These are phyloP conservation scores for Coccinonectria pachysandricola DNA, from an alignment of 2,329 filamentous ascomycete genomes.

Conservation along the genomic window DNA sequence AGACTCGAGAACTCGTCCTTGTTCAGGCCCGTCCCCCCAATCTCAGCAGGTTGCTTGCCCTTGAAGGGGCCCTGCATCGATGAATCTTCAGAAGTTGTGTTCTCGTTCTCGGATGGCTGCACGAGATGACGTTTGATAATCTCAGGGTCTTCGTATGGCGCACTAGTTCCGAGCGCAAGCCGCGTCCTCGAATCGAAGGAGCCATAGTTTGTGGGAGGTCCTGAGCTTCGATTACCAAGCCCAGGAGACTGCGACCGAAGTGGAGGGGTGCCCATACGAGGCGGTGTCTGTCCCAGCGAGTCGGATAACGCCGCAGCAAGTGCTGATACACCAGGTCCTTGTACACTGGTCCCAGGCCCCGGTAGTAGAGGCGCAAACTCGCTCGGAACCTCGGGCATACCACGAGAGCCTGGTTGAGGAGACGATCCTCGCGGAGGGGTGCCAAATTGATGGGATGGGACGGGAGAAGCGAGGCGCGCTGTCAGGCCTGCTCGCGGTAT, in stretches of 20 bases:
- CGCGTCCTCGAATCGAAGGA: constrained; percentile 67
- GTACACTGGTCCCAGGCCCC: constrained; percentile 51
- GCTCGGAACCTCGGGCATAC: constrained; percentile 22
- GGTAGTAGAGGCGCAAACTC: constrained; percentile 50
- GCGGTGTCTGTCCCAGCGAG: constrained; percentile 59
- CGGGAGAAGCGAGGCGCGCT: constrained; percentile 49
- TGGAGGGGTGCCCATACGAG: constrained; percentile 58
- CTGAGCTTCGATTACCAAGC: constrained; percentile 30
- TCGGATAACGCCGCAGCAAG: constrained; percentile 79
- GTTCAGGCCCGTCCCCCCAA: constrained; percentile 30
- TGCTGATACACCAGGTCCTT: constrained; percentile 76
- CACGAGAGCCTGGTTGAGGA: constrained; percentile 16
- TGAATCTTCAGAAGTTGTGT: constrained; percentile 36
- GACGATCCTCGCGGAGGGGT: constrained; percentile 27
- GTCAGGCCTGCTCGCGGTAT: constrained; percentile 49
- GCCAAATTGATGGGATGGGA: constrained; percentile 31
- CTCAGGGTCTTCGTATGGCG: constrained; percentile 76
- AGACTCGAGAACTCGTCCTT: constrained; percentile 89
- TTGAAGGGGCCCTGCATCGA: constrained; percentile 35
- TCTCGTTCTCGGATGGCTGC: constrained; percentile 45
- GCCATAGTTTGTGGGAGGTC: constrained; percentile 65
- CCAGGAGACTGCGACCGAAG: constrained; percentile 29
- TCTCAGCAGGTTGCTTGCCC: constrained; percentile 41
- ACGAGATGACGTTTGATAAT: constrained; percentile 86
- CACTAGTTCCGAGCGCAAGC: constrained; percentile 33